Conservation (phyloP, 208 protist species). For the Phytomonas sp. region DNA sequence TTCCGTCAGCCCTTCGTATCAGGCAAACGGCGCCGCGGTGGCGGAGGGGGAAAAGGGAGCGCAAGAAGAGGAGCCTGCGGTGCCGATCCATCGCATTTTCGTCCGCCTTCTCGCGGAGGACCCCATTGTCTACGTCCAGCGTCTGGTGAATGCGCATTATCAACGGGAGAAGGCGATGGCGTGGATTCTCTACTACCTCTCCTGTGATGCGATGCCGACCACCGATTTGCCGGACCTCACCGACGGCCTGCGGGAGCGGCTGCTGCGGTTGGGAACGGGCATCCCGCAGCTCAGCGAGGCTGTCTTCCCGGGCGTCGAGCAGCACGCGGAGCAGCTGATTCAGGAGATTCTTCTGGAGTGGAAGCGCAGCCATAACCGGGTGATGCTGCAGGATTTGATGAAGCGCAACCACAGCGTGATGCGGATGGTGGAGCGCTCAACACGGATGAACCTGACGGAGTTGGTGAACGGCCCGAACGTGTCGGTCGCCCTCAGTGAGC, state of each 20-base stretch:
- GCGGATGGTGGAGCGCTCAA: conserved; percentile 71
- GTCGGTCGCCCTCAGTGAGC: conserved; percentile 51
- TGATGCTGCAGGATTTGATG: conserved; percentile 85
- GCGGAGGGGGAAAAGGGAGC: not conserved
- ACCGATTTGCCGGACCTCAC: conserved; percentile 64
- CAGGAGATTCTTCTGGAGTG: conserved; percentile 84
- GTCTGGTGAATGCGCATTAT: conserved; percentile 67
- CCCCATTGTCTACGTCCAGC: conserved; percentile 82
- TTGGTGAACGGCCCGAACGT: conserved; percentile 75
- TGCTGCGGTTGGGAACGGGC: conserved; percentile 68
- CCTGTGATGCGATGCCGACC: conserved; percentile 90
- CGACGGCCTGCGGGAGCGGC: conserved; percentile 38
- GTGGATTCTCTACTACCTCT: conserved; percentile 89
- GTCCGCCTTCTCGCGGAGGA: conserved; percentile 87
- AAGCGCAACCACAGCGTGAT: conserved; percentile 60
- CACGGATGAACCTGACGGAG: conserved; percentile 82
- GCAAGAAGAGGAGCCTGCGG: conserved; percentile 12
- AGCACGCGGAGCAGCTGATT: conserved; percentile 65
- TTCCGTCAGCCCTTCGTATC: not conserved
- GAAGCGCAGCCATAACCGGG: conserved; percentile 86
- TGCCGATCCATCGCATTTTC: conserved; percentile 72
- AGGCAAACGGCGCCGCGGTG: not conserved
- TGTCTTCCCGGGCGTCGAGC: conserved; percentile 65
- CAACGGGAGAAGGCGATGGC: conserved; percentile 81
- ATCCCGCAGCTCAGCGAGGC: conserved; percentile 75